These are phyloP conservation scores for Parsonsia alboflavescens DNA, from an alignment of 257 asterid genomes.

Conservation along the genomic window DNA sequence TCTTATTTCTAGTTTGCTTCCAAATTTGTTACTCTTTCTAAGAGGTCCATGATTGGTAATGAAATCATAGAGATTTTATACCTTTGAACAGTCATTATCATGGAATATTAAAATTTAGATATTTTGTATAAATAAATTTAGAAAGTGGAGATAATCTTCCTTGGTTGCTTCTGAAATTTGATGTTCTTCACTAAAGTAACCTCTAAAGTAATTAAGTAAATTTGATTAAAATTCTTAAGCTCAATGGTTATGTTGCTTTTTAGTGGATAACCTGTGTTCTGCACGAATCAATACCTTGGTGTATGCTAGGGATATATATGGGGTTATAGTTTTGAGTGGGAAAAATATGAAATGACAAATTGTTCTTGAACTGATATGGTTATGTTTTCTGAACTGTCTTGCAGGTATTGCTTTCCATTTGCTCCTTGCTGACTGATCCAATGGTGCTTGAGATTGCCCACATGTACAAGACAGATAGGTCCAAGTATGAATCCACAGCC, in stretches of 20 bases:
- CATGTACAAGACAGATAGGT: conserved; percentile 87
- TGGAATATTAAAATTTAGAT: background rate
- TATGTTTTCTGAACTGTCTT: background rate
- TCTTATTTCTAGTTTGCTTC: no score
- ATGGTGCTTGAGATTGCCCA: conserved; percentile 89
- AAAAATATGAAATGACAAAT: background rate
- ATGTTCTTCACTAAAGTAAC: no score
- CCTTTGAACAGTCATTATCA: background rate
- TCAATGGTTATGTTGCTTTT: background rate
- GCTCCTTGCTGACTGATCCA: conserved; percentile 88
- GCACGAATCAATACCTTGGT: background rate
- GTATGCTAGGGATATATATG: no score
- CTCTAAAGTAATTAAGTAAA: background rate
- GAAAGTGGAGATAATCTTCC: background rate
- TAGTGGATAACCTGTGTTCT: background rate
- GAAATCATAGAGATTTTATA: background rate
- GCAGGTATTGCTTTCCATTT: no score
- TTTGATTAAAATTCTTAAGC: background rate
- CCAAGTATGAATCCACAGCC: no score
- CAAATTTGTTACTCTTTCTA: no score
- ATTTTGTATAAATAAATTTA: background rate
- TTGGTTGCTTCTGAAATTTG: background rate
- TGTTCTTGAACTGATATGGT: background rate
- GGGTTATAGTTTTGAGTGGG: no score
- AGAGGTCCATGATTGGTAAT: background rate